Evolutionary conservation across 352 stramenopile species (phyloP).

Genomic region (Phytophthora sansomeana): DNA sequence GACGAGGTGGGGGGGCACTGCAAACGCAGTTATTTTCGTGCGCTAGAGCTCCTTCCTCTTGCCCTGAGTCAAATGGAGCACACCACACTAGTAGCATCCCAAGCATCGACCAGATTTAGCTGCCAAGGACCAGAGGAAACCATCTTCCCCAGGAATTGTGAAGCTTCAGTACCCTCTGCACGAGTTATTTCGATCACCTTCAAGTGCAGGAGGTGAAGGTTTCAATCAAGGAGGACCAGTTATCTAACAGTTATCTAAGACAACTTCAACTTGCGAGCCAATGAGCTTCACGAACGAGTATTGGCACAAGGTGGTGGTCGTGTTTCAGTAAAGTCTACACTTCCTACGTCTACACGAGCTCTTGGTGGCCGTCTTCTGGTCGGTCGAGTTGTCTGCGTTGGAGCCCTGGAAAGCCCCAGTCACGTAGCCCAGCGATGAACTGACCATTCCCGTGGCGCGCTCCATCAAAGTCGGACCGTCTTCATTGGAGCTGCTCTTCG

Average conservation of each 20-base stretch:
- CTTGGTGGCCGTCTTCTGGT: background rate
- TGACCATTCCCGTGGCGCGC: conserved; percentile 17
- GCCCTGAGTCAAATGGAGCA: conserved; percentile 15
- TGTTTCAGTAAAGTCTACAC: too few relatives aligned
- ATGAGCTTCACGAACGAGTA: too few relatives aligned
- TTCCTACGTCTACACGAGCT: too few relatives aligned
- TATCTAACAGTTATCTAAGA: too few relatives aligned
- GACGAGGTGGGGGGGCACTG: conserved; percentile 2
- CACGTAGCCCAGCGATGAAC: conserved; percentile 26
- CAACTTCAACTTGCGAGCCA: background rate
- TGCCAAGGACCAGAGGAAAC: conserved; percentile 22
- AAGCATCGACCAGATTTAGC: conserved; percentile 33
- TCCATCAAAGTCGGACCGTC: conserved; percentile 40
- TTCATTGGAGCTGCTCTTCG: conserved; percentile 15
- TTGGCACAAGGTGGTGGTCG: too few relatives aligned
- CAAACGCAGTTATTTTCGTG: conserved; percentile 35
- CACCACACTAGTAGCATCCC: conserved; percentile 21
- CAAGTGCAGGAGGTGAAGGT: too few relatives aligned
- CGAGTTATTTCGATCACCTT: too few relatives aligned
- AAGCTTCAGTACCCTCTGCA: background rate
- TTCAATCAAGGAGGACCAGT: too few relatives aligned
- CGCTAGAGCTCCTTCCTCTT: conserved; percentile 2
- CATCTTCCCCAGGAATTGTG: background rate
- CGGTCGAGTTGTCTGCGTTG: background rate
- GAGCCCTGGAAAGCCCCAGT: conserved; percentile 15